Conservation (phyloP, 2,329 filamentous ascomycete species). For the Graphilbum sp. region DNA sequence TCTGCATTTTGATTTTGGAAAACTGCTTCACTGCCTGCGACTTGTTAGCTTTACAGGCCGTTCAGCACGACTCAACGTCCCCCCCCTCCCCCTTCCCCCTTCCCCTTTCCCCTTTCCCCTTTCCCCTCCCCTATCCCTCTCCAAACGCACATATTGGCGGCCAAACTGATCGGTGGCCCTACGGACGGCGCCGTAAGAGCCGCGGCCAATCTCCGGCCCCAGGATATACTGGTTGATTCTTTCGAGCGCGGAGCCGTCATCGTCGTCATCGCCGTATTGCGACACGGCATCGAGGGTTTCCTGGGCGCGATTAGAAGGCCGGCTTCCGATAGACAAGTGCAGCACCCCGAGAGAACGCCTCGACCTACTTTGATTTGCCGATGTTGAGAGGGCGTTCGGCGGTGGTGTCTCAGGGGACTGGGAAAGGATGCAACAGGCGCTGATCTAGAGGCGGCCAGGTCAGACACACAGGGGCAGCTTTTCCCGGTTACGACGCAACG, state of each 20-base stretch:
- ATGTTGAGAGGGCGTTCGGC: constrained; percentile 38
- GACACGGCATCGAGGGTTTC: constrained; percentile 86
- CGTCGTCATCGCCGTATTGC: constrained; percentile 70
- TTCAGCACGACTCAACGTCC: no score
- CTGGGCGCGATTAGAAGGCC: constrained; percentile 22
- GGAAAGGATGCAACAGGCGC: constrained; percentile 27
- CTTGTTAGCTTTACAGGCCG: constrained; percentile 7
- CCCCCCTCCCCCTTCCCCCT: no score
- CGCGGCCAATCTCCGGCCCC: constrained; percentile 87
- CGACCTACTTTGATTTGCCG: constrained; percentile 37
- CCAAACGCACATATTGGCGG: constrained; percentile 78
- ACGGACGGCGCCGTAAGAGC: constrained; percentile 89
- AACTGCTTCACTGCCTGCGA: constrained; percentile 88
- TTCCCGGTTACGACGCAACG: background rate
- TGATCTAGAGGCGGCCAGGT: constrained; percentile 18
- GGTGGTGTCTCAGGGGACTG: constrained; percentile 41
- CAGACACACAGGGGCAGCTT: no score
- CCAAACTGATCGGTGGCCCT: constrained; percentile 80
- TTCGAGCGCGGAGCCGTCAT: constrained; percentile 66
- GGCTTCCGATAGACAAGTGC: background rate
- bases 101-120: no score
- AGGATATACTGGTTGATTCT: constrained; percentile 92
- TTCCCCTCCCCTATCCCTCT: no score
- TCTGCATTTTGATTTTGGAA: constrained; percentile 79
- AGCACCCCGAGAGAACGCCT: background rate